These are phyloP conservation scores for Gynostemma pentaphyllum DNA, from an alignment of 306 rosid species.

Conservation along the genomic window DNA sequence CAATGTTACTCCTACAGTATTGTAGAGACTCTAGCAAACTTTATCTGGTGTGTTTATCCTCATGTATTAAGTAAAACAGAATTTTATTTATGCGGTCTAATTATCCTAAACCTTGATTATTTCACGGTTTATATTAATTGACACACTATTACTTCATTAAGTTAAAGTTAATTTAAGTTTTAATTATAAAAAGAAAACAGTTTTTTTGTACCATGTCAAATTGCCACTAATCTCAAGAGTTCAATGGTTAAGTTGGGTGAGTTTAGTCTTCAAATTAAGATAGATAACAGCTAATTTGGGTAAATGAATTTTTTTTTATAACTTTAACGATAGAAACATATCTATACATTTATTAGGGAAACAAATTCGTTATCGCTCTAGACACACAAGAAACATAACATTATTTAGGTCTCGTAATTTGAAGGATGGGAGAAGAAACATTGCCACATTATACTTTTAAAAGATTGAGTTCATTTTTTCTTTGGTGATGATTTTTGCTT, in stretches of 20 bases:
- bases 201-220: too few species aligned
- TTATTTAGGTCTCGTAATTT: too few species aligned
- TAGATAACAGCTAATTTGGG: too few species aligned
- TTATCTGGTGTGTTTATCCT: conserved; percentile 54
- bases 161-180: not conserved
- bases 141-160: not conserved
- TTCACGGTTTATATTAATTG: not conserved
- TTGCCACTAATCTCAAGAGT: too few species aligned
- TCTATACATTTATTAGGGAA: too few species aligned
- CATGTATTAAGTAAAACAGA: not conserved
- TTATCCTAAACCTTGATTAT: not conserved
- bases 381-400: too few species aligned
- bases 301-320: too few species aligned
- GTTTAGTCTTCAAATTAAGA: too few species aligned
- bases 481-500: too few species aligned
- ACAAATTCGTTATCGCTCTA: too few species aligned
- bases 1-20: conserved; percentile 40
- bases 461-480: not conserved
- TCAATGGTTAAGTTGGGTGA: too few species aligned
- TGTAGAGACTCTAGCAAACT: conserved; percentile 74
- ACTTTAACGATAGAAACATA: too few species aligned
- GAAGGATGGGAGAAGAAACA: not conserved
- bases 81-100: not conserved
- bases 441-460: not conserved
- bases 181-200: not conserved